Evolutionary conservation across 208 protist genomes (phyloP), one percentile per base, ranked within the genome.

Genomic region (Acanthamoeba triangularis): DNA sequence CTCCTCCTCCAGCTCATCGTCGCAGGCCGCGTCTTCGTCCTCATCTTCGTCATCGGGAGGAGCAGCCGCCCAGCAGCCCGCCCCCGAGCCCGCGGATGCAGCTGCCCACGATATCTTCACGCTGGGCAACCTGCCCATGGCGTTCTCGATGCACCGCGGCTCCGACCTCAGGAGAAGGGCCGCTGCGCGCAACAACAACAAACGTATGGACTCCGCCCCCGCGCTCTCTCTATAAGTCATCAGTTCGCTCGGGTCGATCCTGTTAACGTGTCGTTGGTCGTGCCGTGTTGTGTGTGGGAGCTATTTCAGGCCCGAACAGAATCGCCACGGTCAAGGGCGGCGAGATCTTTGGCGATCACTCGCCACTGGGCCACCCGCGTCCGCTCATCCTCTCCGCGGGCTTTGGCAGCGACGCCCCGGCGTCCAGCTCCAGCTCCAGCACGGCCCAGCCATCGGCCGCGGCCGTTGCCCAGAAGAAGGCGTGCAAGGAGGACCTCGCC

Each of bases 401-500:
- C 18, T 93, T 54, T 69, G 85, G 63, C 35, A 23, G 47, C 61
- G 25, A n/a, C 20, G 4, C 59, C 1, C 54, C 65, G 37, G 13
- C 56, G 14, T 35, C 56, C 10, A 25, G 37, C 20, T 54, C 44
- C 5, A 37, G 47, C n/a, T 49, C 74, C 30, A 88, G 80, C 23
- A 25, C 52, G n/a, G 52, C 28, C 0, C 47, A 28, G 30, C 7
- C 30, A 28, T 18, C 80, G 25, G 80, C 80, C 23, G 14, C 80
- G 25, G 16, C 13, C 23, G 44, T 30, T 16, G 37, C 59, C 37
- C 88, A 78, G 25, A 93, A 93, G 88, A 93, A 93, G 47, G 61
- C 88, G 23, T 93, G 88, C 41, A 93, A 93, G 65, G 88, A 93
- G 37, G 88, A 78, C 20, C 47, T 93, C 44, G 61, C 61, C 37